Conservation (phyloP, 1,139 yeast species). For the Protomyces lactucae-debilis region DNA sequence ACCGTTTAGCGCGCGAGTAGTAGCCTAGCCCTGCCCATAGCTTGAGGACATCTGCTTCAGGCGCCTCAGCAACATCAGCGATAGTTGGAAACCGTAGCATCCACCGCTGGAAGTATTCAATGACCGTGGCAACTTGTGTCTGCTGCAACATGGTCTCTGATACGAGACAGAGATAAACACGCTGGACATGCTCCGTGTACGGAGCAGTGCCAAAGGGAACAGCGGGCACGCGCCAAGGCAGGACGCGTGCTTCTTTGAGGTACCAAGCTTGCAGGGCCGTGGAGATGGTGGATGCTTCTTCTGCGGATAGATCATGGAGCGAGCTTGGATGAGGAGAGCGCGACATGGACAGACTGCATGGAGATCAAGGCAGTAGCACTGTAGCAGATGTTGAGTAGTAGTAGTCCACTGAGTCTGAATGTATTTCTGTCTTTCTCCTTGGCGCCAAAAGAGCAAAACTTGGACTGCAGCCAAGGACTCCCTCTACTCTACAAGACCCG, state of each 20-base stretch:
- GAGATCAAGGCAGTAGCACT: too few species aligned
- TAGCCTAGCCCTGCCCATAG: conserved; percentile 31
- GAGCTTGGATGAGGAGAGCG: background rate
- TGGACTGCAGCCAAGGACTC: too few species aligned
- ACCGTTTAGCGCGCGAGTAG: conserved; percentile 27
- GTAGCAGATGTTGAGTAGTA: too few species aligned
- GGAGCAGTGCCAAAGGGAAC: background rate
- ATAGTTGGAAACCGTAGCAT: conserved; percentile 27
- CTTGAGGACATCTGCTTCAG: conserved; percentile 25
- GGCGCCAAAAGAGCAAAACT: too few species aligned
- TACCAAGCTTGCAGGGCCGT: conserved; percentile 22
- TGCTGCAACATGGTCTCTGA: conserved; percentile 31
- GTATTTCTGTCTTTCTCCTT: too few species aligned
- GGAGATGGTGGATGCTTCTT: background rate
- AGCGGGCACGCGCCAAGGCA: conserved; percentile 28
- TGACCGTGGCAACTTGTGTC: conserved; percentile 30
- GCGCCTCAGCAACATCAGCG: conserved; percentile 19
- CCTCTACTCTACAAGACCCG: background rate
- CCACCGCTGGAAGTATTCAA: conserved; percentile 28
- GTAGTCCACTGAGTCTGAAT: too few species aligned
- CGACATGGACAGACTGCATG: too few species aligned
- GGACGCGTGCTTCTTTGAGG: conserved; percentile 13
- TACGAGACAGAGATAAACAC: conserved; percentile 27
- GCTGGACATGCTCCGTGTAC: conserved; percentile 9
- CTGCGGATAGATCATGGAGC: background rate